Evolutionary conservation across 2,329 filamentous ascomycete genomes (phyloP), one percentile per base, ranked within the genome.

Genomic region (Monilinia polystroma): DNA sequence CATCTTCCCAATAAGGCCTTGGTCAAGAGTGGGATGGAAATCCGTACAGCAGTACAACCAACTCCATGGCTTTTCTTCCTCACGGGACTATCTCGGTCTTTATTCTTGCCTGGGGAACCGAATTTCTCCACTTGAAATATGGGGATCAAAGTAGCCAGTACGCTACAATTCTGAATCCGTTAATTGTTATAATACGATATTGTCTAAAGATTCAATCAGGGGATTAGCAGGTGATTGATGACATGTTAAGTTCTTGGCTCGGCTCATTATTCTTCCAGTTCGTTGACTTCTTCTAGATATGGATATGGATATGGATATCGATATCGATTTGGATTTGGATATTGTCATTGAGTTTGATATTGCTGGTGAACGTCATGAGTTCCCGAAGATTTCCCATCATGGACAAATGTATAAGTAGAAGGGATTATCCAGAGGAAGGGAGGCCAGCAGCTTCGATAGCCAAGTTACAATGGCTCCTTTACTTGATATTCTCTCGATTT

Each of bases 391-490:
- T 16, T 60, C 8, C 63, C 63, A 51, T 23, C 18, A 35, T 29
- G 23, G 49, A 41, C 6, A n/a, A 60, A 14, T 41, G 14, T 64
- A 56, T 59, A 60, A 65, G 43, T 52, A 35, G 12, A n/a, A 45
- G 32, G 26, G 18, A 26, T 35, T 18, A 2, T 59, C 47, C 23
- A 6, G 23, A 18, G 35, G 43, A 35, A n/a, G 23, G 32, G 32
- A 53, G 49, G 3, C 12, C 35, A 52, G 45, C 26, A 66, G 23
- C 35, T 66, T n/a, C 47, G 60, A 47, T 51, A 53, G 41, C 60
- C 35, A 60, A 53, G 35, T 53, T 43, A 51, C 45, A 66, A 66
- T 66, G 63, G 55, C 63, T 38, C 63, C 55, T 23, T 32, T 66
- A 53, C 23, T 49, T 32, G 63, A 66, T 43, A 41, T 66, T 8